Base-by-base conservation (phyloP, 2,329 filamentous ascomycete species). In the Ophiosphaerella korrae region DNA sequence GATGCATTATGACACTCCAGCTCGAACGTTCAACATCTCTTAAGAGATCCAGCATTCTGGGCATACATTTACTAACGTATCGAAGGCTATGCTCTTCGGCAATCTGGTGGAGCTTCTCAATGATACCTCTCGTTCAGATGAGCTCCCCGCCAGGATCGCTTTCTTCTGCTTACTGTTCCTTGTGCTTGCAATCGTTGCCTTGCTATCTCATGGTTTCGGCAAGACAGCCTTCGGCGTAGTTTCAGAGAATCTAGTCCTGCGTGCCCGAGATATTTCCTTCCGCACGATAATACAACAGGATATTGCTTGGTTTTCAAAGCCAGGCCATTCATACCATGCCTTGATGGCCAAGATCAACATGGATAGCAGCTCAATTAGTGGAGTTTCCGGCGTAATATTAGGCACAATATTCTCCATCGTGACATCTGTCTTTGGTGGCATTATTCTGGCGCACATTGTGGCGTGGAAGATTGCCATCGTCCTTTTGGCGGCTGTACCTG, bases 241-340 rank as follows among this genome's bases (percentile, higher is more conserved):
- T 1, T 79, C 79, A 1, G 75, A 79, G 23, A 74, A 76, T 31
- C 66, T 80, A 18, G 73, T 78, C 6, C 66, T 74, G 13, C 73
- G 77, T 11, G 72, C 80, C 11, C 74, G 78, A 36, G 73, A 76
- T 31, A 59, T 73, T 5, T 77, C 78, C 2, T 72, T 86, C 48
- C 73, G 77, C 40, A 81, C 79, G 42, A 79, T 82, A 1, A 72
- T 86, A 5, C 75, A 78, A 16, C 82, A 85, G 60, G 80, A 84
- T 52, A 81, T 85, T 66, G 55, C 72, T 8, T 82, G 78, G 78
- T 80, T 80, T 45, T 73, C 76, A 7, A 66, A 69, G 36, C 70
- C 73, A 5, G 74, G 74, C 1, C 74, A 76, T 33, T 76, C 74
- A 7, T 73, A 77, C 7, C 74, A 78, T 26, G 69, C 73, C 2